Percentiles rank a stretch among this genome's conserved stretches.
Evolutionary conservation across 352 stramenopile genomes (phyloP).

Genomic region (Phytopythium helicoides): DNA sequence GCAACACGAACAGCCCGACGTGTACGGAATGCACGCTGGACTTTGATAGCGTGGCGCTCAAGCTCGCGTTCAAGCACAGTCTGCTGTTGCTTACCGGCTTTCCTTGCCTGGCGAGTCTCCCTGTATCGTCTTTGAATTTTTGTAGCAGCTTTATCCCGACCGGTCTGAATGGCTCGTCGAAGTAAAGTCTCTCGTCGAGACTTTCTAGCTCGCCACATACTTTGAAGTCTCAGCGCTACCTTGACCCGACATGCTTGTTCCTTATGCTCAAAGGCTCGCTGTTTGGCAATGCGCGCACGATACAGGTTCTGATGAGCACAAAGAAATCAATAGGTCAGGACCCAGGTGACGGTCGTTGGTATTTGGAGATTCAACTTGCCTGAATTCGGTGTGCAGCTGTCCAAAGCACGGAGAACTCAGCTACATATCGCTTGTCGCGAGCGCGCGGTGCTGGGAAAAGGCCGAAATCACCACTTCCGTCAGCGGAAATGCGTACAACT

Average conservation of each 20-base stretch:
- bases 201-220: slow-evolving; percentile 55
- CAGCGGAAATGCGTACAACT: slow-evolving; percentile 34
- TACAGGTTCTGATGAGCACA: slow-evolving; percentile 48
- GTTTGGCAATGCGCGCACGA: slow-evolving; percentile 36
- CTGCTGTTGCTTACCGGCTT: slow-evolving; percentile 28
- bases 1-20: slow-evolving; percentile 41
- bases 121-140: slow-evolving; percentile 75
- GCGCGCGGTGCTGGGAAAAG: slow-evolving; percentile 69
- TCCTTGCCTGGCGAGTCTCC: slow-evolving; percentile 27
- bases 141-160: slow-evolving; percentile 45
- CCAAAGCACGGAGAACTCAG: slow-evolving; percentile 53
- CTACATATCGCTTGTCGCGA: slow-evolving; percentile 61
- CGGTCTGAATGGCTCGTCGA: slow-evolving; percentile 38
- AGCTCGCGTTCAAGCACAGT: slow-evolving; percentile 43
- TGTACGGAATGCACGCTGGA: slow-evolving; percentile 64
- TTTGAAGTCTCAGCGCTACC: slow-evolving; percentile 58
- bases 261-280: slow-evolving; percentile 20
- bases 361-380: slow-evolving; percentile 13
- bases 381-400: slow-evolving; percentile 59
- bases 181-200: slow-evolving; percentile 47
- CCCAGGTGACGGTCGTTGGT: neutral
- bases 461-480: slow-evolving; percentile 34
- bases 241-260: slow-evolving; percentile 38
- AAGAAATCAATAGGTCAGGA: neutral
- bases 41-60: slow-evolving; percentile 33